Evolutionary conservation across 495 filamentous ascomycete genomes (phyloP).

Genomic region (Paragyromitra xinjiangensis): DNA sequence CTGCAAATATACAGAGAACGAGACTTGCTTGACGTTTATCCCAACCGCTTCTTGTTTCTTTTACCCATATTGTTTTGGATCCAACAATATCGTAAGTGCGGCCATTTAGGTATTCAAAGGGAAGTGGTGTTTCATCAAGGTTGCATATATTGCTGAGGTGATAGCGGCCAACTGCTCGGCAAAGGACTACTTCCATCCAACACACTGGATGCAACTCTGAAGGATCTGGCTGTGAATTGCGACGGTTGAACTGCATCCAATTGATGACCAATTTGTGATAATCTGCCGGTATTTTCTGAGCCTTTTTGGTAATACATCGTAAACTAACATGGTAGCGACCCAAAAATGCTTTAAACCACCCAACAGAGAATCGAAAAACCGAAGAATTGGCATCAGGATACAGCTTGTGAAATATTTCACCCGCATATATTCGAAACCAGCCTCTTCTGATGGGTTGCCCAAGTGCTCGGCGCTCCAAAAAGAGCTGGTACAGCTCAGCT

Average conservation of each 20-base stretch:
- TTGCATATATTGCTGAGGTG: conserved; percentile 17
- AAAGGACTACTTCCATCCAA: neutral
- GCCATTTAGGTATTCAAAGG: conserved; percentile 1
- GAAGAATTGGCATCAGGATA: neutral
- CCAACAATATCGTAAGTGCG: neutral
- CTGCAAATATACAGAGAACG: conserved; percentile 8
- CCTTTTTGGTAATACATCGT: conserved; percentile 11
- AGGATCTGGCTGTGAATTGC: neutral
- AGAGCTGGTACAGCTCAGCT: neutral
- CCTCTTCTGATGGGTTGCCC: neutral
- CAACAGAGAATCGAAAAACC: conserved; percentile 7
- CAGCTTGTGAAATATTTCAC: neutral
- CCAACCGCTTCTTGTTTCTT: conserved; percentile 2
- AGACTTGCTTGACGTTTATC: conserved; percentile 19
- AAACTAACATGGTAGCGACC: neutral
- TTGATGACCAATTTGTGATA: neutral
- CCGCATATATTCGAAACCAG: conserved; percentile 7
- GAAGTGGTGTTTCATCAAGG: conserved; percentile 4
- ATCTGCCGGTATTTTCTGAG: conserved; percentile 1
- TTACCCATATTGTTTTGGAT: neutral
- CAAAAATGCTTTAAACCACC: conserved; percentile 2
- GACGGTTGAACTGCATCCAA: conserved; percentile 8
- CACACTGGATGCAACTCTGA: no score
- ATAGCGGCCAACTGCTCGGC: neutral
- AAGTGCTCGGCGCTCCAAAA: conserved; percentile 3